Evolutionary conservation across 2,329 filamentous ascomycete species (phyloP), one percentile per base, ranked within the genome.

Genomic region (Pseudocercospora musae): DNA sequence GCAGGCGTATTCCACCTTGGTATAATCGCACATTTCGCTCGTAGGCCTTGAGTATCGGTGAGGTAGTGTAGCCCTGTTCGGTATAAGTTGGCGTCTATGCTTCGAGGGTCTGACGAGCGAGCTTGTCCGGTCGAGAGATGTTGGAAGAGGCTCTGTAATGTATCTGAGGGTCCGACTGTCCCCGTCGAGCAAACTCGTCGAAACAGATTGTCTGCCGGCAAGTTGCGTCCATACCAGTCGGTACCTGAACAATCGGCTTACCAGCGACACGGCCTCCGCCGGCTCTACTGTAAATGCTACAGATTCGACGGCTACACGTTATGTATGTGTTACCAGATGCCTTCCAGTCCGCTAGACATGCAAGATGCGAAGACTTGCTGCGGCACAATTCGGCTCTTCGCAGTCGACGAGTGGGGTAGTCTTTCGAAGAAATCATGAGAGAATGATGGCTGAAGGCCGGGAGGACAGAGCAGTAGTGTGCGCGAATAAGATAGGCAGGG

Each of bases 1-100:
- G 73, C 84, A 86, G 44, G 78, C 77, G 71, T 83, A 86, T 63
- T 84, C 81, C 59, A 86, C 83, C 73, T 85, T 81, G 21, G 80
- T 85, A 68, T 85, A 85, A 71, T 85, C 83, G 72, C 84, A 86
- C 84, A 86, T 86, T 55, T 58, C 74, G 65, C 23, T 54, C 21
- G 31, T 50, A 20, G 18, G 37, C 50, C 20, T 13, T 48, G 44
- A 23, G 3, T 40, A 6, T 8, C 15, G 9, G 25, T n/a, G 15
- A 15, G 25, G 23, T n/a, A 10, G 15, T 29, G 48, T 52, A 27
- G 48, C 25, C 48, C 15, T 6, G 13, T 21, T 23, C 49, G 23
- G 31, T 46, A 25, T 54, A 18, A 31, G 13, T 56, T 9, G 49
- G n/a, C 23, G 40, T 52, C 18, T 55, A 31, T 21, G 48, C 13